Percentiles rank a stretch among this genome's conserved stretches.
These are phyloP conservation scores for Paraconiothyrium brasiliense DNA, from an alignment of 2,329 filamentous ascomycete genomes.

Conservation along the genomic window DNA sequence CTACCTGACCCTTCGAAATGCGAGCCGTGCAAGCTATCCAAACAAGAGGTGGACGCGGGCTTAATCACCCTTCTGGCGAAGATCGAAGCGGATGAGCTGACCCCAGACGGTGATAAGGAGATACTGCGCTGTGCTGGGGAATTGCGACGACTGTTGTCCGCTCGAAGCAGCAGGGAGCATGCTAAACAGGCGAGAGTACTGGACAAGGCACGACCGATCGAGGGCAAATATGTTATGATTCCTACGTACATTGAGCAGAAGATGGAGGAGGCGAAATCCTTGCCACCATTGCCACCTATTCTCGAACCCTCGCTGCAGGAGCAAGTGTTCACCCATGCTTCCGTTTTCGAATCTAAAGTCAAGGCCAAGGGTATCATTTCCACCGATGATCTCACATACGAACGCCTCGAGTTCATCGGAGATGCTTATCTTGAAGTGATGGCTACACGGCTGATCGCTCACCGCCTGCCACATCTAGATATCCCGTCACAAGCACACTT, in stretches of 20 bases:
- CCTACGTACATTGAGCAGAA: slow-evolving; percentile 40
- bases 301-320: slow-evolving; percentile 67
- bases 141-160: slow-evolving; percentile 37
- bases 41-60: slow-evolving; percentile 39
- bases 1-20: slow-evolving; percentile 27
- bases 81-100: slow-evolving; percentile 40
- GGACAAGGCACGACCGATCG: slow-evolving; percentile 39
- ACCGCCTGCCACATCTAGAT: slow-evolving; percentile 71
- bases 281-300: slow-evolving; percentile 71
- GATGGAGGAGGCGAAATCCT: slow-evolving; percentile 41
- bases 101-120: slow-evolving; percentile 33
- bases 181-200: slow-evolving; percentile 61
- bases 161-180: slow-evolving; percentile 44
- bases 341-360: slow-evolving; percentile 23
- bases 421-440: slow-evolving; percentile 86
- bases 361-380: slow-evolving; percentile 20
- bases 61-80: slow-evolving; percentile 42
- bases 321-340: slow-evolving; percentile 72
- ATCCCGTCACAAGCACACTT: slow-evolving; percentile 78
- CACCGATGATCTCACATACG: slow-evolving; percentile 65
- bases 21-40: slow-evolving; percentile 27
- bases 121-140: slow-evolving; percentile 41
- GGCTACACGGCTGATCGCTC: slow-evolving; percentile 77
- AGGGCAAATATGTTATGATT: slow-evolving; percentile 28
- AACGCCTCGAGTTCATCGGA: slow-evolving; percentile 87